Base-by-base conservation (phyloP, 2,329 filamentous ascomycete species). In the Talaromyces sp. region DNA sequence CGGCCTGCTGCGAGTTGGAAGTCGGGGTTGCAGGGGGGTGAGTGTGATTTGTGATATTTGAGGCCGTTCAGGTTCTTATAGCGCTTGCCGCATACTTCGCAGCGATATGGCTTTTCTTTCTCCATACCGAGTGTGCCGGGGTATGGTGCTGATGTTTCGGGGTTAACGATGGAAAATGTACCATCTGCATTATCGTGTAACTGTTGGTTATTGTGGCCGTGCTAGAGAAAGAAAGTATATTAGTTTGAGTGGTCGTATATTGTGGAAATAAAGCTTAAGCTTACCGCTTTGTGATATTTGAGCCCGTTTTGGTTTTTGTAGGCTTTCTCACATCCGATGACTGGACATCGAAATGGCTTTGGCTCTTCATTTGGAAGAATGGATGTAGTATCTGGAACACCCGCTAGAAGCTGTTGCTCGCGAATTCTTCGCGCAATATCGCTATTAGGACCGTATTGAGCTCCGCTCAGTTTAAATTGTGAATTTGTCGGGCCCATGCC, bases 221-320 rank as follows among this genome's bases (percentile, higher is more conserved):
- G 94, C 73, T 86, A 63, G 46, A 37, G 40, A 16, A 44, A 33
- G 22, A 10, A 8, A n/a, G n/a, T 27, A 3, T 20, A 24, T 53
- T 47, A 41, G 40, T 32, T 35, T 20, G 29, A 45, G 3, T 43
- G 6, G 8, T 29, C 14, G 8, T 19, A 19, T 19, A 19, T 8
- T 6, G 17, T 43, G 8, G 3, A 22, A 43, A n/a, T 6, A 40
- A 5, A 10, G 8, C 2, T 24, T 22, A 41, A 22, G 77, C 81
- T 75, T 77, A 84, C 82, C 68, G 82, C 78, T 76, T 88, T 88
- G 75, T 88, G 86, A 65, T 91, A 99, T 84, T 97, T 99, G 51
- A 99, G 81, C 45, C 94, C 94, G 64, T 99, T 99, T 72, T 97
- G 94, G 73, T 99, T 99, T 82, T 99, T 99, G 79, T 99, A 99